Conservation (phyloP, 1,284 basidiomycete genomes). For the Malassezia dermatis region DNA sequence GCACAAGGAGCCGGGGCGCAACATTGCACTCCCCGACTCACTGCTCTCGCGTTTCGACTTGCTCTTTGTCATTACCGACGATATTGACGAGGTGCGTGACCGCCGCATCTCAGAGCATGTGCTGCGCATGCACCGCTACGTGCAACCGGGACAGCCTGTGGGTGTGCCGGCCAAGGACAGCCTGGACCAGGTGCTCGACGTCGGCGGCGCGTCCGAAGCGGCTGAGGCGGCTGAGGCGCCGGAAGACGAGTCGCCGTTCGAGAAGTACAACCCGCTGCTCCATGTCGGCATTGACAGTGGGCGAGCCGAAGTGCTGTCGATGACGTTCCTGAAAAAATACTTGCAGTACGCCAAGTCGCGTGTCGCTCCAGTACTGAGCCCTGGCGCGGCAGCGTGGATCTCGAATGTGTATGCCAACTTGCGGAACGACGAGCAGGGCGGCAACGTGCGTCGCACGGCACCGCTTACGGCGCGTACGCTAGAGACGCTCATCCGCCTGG, state of each 20-base stretch:
- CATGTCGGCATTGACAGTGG: conserved; percentile 65
- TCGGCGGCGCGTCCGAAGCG: conserved; percentile 25
- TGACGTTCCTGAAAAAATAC: conserved; percentile 95
- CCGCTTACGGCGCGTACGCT: conserved; percentile 96
- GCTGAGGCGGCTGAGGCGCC: neutral
- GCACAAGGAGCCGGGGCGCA: conserved; percentile 97
- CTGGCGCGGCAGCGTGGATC: conserved; percentile 88
- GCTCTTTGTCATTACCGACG: conserved; percentile 94
- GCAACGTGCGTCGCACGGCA: conserved; percentile 88
- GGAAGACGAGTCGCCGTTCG: conserved; percentile 51
- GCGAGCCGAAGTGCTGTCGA: conserved; percentile 70
- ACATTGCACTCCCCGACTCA: conserved; percentile 96
- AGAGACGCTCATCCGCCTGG: conserved; percentile 93
- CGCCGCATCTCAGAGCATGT: conserved; percentile 95
- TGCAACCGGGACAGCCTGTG: conserved; percentile 91
- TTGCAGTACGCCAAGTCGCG: conserved; percentile 90
- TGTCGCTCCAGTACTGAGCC: conserved; percentile 63
- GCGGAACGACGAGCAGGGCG: conserved; percentile 82
- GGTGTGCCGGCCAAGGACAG: conserved; percentile 70
- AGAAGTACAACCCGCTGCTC: conserved; percentile 90
- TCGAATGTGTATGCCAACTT: conserved; percentile 83
- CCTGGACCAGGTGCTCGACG: conserved; percentile 54
- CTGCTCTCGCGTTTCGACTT: conserved; percentile 97
- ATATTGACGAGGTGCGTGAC: conserved; percentile 89
- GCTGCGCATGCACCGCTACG: conserved; percentile 89